Base-by-base conservation (phyloP, 2,329 filamentous ascomycete species). In the Blumeria hordei region DNA sequence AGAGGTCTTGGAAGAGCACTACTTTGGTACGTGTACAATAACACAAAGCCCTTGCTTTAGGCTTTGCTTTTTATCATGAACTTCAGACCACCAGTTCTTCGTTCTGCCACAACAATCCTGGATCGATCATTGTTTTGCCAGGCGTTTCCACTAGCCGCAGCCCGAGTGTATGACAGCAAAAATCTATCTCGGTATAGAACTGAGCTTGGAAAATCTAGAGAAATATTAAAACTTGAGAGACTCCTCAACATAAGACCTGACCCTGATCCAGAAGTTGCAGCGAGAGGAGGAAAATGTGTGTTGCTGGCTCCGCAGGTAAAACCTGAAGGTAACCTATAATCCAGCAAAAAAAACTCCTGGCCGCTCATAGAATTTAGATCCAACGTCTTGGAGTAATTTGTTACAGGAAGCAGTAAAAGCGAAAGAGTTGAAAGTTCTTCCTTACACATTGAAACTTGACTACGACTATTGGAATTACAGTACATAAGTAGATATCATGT, bases 391-490 rank as follows among this genome's bases (percentile, higher is more conserved):
- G 84, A 85, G 85, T 55, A 64, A 77, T 4, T 76, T 74, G 41
- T 68, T 95, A 50, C 74, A 71, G 57, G 77, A 85, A 59, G 78
- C 86, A 36, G 76, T 88, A 4, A 72, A 81, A 59, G 71, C 73
- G 54, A 76, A 83, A 33, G 78, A 85, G 45, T 68, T 95, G 34
- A 75, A 74, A 16, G 67, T 96, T 36, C 71, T 88, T 0, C 83
- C 86, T 1, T 95, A 83, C 67, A 74, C 84, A 58, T 69, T 96
- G 56, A 70, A 76, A 37, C 73, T 96, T 57, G 78, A 82, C 61
- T 98, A 98, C 68, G 76, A 83, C 62, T 81, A 88, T 68, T 96
- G 88, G 86, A 82, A 73, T 53, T 90, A 93, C 66, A 72, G 83
- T 85, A 74, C 61, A 74, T 66, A 34, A 44, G 6, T 32, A 12